Percentiles rank a stretch among this genome's conserved stretches.
Evolutionary conservation across 2,329 filamentous ascomycete species (phyloP).

Genomic region (Ophiostoma tasmaniense): DNA sequence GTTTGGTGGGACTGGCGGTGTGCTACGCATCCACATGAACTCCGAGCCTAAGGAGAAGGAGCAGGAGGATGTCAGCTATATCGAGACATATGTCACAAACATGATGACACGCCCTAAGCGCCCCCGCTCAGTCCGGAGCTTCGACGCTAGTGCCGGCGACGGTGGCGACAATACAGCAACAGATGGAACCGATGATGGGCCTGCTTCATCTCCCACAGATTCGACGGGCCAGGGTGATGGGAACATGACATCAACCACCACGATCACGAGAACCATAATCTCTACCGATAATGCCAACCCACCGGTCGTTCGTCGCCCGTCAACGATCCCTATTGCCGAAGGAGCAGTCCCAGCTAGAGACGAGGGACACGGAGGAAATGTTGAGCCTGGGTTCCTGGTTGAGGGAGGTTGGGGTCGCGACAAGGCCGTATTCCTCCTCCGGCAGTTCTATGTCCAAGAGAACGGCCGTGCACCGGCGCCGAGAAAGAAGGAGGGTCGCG

Average conservation of each 20-base stretch:
- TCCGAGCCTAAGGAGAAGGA: slow-evolving; percentile 34
- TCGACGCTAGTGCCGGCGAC: slow-evolving; percentile 1
- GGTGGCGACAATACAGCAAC: background rate
- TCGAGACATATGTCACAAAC: slow-evolving; percentile 22
- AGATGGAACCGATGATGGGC: slow-evolving; percentile 3
- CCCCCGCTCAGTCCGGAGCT: background rate
- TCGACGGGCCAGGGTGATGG: slow-evolving; percentile 5
- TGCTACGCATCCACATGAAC: slow-evolving; percentile 73
- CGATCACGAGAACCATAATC: slow-evolving; percentile 11
- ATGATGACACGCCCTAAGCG: slow-evolving; percentile 20
- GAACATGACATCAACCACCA: slow-evolving; percentile 3
- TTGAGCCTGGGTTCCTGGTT: slow-evolving; percentile 72
- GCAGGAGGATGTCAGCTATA: slow-evolving; percentile 19
- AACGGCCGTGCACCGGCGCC: slow-evolving; percentile 68
- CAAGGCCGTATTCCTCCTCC: slow-evolving; percentile 83
- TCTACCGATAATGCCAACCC: slow-evolving; percentile 13
- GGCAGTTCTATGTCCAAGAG: slow-evolving; percentile 95
- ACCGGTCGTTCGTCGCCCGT: slow-evolving; percentile 18
- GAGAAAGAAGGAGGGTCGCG: slow-evolving; percentile 47
- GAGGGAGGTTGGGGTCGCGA: slow-evolving; percentile 83
- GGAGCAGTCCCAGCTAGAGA: slow-evolving; percentile 23
- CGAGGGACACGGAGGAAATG: slow-evolving; percentile 52
- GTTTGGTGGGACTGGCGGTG: slow-evolving; percentile 91
- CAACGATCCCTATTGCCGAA: slow-evolving; percentile 23
- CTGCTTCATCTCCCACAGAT: slow-evolving; percentile 10